Base-by-base conservation (phyloP, 176 grass and related monocot species). In the Oryza rufipogon region DNA sequence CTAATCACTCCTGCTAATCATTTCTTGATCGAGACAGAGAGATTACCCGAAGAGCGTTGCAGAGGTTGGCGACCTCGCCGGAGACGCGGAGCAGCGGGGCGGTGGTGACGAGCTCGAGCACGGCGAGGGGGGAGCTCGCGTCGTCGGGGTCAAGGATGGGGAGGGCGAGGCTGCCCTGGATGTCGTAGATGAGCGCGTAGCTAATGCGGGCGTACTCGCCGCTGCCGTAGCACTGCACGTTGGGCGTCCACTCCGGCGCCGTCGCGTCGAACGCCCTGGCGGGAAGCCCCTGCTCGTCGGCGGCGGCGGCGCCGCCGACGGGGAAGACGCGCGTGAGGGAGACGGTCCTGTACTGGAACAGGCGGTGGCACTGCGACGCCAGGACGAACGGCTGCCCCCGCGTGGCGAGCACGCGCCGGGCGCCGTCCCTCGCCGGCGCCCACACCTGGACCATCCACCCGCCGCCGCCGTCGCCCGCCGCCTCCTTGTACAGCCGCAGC, bases 141-240 rank as follows among this genome's bases (percentile, higher is more conserved):
- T 79, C 12, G 46, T 12, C 77, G 34, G 93, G 93, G 19, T 95
- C 91, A 52, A 98, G 84, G 60, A 98, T 61, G 2, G 96, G 96
- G 38, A 98, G 82, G 19, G 89, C 93, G n/a, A 98, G 86, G 9
- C 91, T 91, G 30, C 87, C 93, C 79, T 90, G 89, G 54, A 98
- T 92, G 51, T 98, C 89, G 86, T 95, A 92, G 86, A 88, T 91
- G 74, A 96, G 89, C 44, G 96, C 96, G 89, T 98, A 90, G 63
- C 34, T 91, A 83, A 93, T 92, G 49, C 96, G 91, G n/a, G 91
- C 89, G 84, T 98, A 98, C 89, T 98, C 96, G 74, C 87, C 91
- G 49, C 56, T 86, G 83, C 93, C 91, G 67, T 98, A 98, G 73
- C 86, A 93, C 89, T 98, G 93, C 32, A 98, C 96, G 89, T 98